Evolutionary conservation across 1,139 yeast genomes (phyloP).

Genomic region (Wickerhamiella pararugosa): DNA sequence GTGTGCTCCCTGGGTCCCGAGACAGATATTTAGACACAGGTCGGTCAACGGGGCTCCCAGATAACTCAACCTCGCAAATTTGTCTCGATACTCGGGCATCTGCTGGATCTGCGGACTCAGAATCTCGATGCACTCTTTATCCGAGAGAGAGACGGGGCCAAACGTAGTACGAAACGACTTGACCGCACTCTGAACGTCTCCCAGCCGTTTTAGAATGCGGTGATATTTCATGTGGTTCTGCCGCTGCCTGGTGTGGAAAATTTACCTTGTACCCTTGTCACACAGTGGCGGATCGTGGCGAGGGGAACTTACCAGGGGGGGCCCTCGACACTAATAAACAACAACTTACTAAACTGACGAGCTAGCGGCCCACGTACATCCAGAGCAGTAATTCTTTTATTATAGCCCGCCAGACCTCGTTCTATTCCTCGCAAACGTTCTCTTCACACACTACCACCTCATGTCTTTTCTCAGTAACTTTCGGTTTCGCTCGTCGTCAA

Average conservation of each 20-base stretch:
- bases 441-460: not conserved
- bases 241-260: no score
- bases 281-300: not conserved
- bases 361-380: not conserved
- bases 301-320: not conserved
- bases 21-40: not conserved
- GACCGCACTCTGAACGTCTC: not conserved
- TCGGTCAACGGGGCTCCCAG: slow-evolving; percentile 2
- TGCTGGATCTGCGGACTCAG: slow-evolving; percentile 3
- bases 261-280: no score
- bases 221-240: not conserved
- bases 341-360: not conserved
- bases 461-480: slow-evolving; percentile 2
- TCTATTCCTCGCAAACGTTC: not conserved
- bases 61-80: not conserved
- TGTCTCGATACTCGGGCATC: not conserved
- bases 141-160: slow-evolving; percentile 3
- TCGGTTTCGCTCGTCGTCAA: slow-evolving; percentile 6
- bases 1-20: slow-evolving; percentile 4
- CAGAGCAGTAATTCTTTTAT: not conserved
- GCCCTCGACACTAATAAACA: not conserved
- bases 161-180: not conserved
- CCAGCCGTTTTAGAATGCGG: not conserved
- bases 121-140: slow-evolving; percentile 3
- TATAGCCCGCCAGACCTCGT: slow-evolving; percentile 1